Conservation (phyloP, 805 yeast species). For the Cyberlindnera saturnus region DNA sequence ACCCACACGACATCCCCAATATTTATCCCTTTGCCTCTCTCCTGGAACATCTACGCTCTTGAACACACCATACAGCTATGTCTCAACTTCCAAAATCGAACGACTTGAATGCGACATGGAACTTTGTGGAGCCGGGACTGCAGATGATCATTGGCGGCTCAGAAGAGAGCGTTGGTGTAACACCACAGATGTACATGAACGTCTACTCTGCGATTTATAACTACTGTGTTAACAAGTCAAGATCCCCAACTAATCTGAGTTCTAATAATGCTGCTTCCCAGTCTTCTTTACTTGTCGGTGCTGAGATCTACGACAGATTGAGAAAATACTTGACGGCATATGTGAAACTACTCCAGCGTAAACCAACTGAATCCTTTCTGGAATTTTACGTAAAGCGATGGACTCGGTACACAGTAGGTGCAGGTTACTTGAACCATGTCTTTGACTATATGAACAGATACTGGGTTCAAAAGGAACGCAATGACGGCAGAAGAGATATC, state of each 20-base stretch:
- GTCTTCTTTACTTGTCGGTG: slow-evolving; percentile 63
- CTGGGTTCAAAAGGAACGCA: slow-evolving; percentile 95
- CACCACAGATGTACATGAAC: slow-evolving; percentile 74
- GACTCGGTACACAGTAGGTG: slow-evolving; percentile 87
- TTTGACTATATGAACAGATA: slow-evolving; percentile 94
- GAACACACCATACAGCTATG: slow-evolving; percentile 6
- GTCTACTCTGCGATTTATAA: slow-evolving; percentile 90
- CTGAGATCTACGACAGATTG: slow-evolving; percentile 75
- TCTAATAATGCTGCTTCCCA: slow-evolving; percentile 24
- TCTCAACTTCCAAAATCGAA: slow-evolving; percentile 45
- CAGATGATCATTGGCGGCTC: slow-evolving; percentile 60
- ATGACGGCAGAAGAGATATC: slow-evolving; percentile 85
- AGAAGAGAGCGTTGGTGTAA: slow-evolving; percentile 50
- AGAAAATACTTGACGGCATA: slow-evolving; percentile 60
- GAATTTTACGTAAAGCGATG: slow-evolving; percentile 83
- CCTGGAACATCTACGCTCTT: background rate
- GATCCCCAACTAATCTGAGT: slow-evolving; percentile 35
- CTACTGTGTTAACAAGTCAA: slow-evolving; percentile 79
- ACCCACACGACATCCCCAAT: no score
- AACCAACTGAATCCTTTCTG: slow-evolving; percentile 60
- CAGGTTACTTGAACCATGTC: slow-evolving; percentile 85
- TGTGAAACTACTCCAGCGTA: slow-evolving; percentile 42
- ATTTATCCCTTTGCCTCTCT: background rate
- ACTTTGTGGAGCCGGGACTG: slow-evolving; percentile 70
- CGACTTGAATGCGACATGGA: slow-evolving; percentile 69